Conservation (phyloP, 139 green algal species). For the Chlorella ohadii region DNA sequence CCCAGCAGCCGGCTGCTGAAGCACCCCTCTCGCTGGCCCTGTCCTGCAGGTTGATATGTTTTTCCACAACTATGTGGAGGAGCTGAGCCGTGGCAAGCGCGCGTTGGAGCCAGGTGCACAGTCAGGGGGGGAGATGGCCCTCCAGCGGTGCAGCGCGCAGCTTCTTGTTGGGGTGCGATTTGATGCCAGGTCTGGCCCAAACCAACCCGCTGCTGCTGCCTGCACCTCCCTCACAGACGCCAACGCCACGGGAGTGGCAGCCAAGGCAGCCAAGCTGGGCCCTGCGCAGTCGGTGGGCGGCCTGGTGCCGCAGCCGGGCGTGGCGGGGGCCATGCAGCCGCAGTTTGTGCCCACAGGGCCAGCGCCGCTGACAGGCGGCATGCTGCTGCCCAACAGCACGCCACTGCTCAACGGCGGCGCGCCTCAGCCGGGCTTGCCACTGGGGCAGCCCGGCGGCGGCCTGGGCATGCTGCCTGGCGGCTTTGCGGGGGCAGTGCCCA, state of each 20-base stretch:
- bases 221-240: background rate
- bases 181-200: too few relatives aligned
- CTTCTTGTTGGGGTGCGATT: too few relatives aligned
- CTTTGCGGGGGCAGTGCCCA: background rate
- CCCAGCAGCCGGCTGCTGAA: background rate
- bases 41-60: conserved; percentile 39
- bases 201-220: background rate
- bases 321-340: conserved; percentile 18
- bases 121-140: background rate
- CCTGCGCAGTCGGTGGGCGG: background rate
- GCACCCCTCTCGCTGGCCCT: background rate
- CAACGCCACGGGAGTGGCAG: background rate
- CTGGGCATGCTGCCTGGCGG: conserved; percentile 1
- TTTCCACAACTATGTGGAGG: conserved; percentile 40
- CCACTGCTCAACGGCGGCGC: background rate
- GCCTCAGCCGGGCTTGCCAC: background rate
- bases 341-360: background rate
- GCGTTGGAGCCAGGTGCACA: conserved; percentile 1
- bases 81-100: conserved; percentile 34
- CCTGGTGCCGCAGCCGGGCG: background rate
- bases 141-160: too few relatives aligned
- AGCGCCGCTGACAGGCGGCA: background rate
- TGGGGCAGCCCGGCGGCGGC: background rate
- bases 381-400: background rate
- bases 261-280: background rate